Evolutionary conservation across 371 early-diverging fungal genomes (phyloP), one percentile per base, ranked within the genome.

Genomic region (Lichtheimia ornata): DNA sequence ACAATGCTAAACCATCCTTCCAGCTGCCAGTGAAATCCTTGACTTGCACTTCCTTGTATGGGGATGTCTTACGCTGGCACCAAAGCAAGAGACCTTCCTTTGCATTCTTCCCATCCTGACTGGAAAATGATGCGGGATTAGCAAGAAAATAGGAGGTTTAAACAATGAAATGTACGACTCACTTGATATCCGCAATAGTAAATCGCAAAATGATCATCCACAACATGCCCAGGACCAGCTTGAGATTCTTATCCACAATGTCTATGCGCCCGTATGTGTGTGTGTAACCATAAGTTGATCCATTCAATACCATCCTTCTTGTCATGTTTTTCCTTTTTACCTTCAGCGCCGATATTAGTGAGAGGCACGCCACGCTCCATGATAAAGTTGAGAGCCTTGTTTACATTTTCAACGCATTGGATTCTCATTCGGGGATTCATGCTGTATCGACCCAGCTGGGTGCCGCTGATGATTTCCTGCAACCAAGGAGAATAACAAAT

Each of bases 181-280:
- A 88, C 88, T 73, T 91, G 68, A 96, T 94, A 61, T 95, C 97
- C 41, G 92, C 90, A 71, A 99, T 95, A 11, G 95, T 88, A 70
- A 98, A 97, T 65, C 96, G 84, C 58, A 97, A 83, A 82, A 99
- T 99, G 65, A 99, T 89, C 11, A 91, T 95, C 99, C 99, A 99
- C 52, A 99, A 89, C 84, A 99, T 84, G 7, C 99, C 99, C 27
- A 99, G 82, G 41, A 96, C 92, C 61, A 99, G 83, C 80, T 99
- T 99, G 27, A 82, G 69, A 77, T 98, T 98, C 14, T 86, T 82
- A 70, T 97, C 97, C 20, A 96, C 95, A 62, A 99, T 96, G 85
- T 99, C 99, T 87, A 60, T 45, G 0, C 13, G 11, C 11, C n/a
- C n/a, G n/a, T n/a, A n/a, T n/a, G 41, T 3, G 27, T 30, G 17